Evolutionary conservation across 2,329 filamentous ascomycete species (phyloP), one percentile per base, ranked within the genome.

Genomic region (Paecilomyces fulvus): DNA sequence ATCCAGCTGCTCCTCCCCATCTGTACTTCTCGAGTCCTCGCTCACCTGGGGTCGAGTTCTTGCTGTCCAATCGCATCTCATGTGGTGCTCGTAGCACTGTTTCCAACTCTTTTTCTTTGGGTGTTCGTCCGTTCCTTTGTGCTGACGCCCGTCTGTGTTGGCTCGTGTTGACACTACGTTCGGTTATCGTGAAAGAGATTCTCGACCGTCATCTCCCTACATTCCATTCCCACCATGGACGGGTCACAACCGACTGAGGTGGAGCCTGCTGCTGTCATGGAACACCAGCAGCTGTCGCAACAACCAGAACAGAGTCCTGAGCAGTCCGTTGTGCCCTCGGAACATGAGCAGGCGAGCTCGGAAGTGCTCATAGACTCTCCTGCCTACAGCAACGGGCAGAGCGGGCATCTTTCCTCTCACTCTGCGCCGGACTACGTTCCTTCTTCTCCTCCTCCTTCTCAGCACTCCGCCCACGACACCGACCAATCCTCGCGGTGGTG

Each of bases 401-500:
- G 67, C 53, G 76, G 79, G 14, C 80, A 82, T 54, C 79, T 79
- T 63, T 70, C 76, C 58, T 73, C 75, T 55, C 73, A 74, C 43
- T 73, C 76, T 20, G 37, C 37, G 14, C 69, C 69, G 49, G 74
- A 76, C 58, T 69, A 75, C 64, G 65, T 74, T 58, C 59, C 73
- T 56, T 59, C 70, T 68, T 64, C 63, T 55, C 73, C 73, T 68
- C 65, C 63, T 55, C 73, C 73, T 64, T 75, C 75, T 52, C 74
- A 75, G 10, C 74, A 77, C 48, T 80, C 82, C 59, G 73, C 72
- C 57, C 74, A 77, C 49, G 80, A 82, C 59, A 73, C 72, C 57
- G 79, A 82, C 57, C 63, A 70, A 11, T 67, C 69, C 21, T 68
- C 73, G 54, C 72, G 72, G 57, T 69, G 74, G 50, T 71, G 70